A percentile compares a stretch with the other conserved stretches of the same genome.
Evolutionary conservation across 2,329 filamentous ascomycete species (phyloP).

Genomic region (Aspergillus arachidicola): DNA sequence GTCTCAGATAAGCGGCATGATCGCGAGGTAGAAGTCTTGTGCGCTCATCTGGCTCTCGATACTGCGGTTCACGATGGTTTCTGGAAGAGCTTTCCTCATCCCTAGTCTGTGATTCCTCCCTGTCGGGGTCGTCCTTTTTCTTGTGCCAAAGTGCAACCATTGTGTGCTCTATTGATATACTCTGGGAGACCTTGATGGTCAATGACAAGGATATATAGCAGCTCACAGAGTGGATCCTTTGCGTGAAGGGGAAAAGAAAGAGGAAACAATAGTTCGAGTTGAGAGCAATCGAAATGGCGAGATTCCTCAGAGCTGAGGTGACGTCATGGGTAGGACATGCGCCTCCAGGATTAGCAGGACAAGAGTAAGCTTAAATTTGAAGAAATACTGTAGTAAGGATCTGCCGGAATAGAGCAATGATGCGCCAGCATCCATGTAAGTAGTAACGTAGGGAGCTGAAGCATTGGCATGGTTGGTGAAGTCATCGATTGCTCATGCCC

Average conservation of each 20-base stretch:
- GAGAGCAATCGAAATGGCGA: background rate
- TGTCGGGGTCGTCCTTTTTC: background rate
- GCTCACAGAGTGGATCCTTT: background rate
- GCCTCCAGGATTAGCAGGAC: background rate
- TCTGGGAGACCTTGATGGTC: background rate
- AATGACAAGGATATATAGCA: background rate
- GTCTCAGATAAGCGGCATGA: slow-evolving; percentile 66
- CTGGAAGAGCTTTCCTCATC: background rate
- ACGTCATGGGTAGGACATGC: slow-evolving; percentile 3
- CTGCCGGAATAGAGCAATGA: background rate
- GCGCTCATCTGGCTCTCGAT: slow-evolving; percentile 58
- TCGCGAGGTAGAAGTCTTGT: slow-evolving; percentile 71
- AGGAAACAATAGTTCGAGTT: background rate
- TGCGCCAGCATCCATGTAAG: background rate
- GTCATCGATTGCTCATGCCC: slow-evolving; percentile 4
- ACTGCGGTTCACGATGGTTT: background rate
- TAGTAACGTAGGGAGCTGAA: background rate
- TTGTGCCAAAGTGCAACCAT: slow-evolving; percentile 5
- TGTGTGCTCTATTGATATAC: background rate
- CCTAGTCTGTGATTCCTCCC: background rate
- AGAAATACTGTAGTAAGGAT: background rate
- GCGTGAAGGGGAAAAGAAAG: background rate
- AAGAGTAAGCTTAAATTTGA: background rate
- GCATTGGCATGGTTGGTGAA: slow-evolving; percentile 1
- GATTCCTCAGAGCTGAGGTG: background rate